These are phyloP conservation scores for Yamadazyma spencermartinsiae DNA, from an alignment of 1,139 yeast genomes.

Conservation along the genomic window DNA sequence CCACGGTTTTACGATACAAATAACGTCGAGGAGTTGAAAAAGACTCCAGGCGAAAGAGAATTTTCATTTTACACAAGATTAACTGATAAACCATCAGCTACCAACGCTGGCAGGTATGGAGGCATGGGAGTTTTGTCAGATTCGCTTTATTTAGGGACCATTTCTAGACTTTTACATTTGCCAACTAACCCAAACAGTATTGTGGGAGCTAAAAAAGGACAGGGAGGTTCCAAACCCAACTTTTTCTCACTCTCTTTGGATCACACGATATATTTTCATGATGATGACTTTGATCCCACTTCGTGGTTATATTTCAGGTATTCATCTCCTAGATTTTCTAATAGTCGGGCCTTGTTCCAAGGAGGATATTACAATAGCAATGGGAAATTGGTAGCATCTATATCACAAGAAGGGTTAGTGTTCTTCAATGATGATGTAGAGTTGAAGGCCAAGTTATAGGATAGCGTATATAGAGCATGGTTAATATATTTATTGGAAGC, in stretches of 20 bases:
- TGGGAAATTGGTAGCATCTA: constrained; percentile 40
- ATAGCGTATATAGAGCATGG: constrained; percentile 5
- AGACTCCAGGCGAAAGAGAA: constrained; percentile 32
- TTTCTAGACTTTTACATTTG: constrained; percentile 30
- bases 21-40: constrained; percentile 19
- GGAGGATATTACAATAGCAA: constrained; percentile 36
- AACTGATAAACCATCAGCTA: constrained; percentile 20
- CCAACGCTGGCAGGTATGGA: constrained; percentile 14
- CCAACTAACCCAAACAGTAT: constrained; percentile 19
- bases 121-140: constrained; percentile 34
- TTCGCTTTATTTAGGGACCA: constrained; percentile 34
- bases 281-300: constrained; percentile 42
- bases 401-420: constrained; percentile 45
- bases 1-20: constrained; percentile 25
- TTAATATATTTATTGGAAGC: no score
- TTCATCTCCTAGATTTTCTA: constrained; percentile 36
- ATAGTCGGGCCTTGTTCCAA: constrained; percentile 39
- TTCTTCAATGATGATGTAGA: constrained; percentile 33
- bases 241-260: constrained; percentile 45
- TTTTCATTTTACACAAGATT: constrained; percentile 33
- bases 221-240: constrained; percentile 21
- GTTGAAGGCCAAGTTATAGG: constrained; percentile 30
- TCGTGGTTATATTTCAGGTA: constrained; percentile 39
- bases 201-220: constrained; percentile 18
- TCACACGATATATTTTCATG: constrained; percentile 44